Conservation (phyloP, 1,284 basidiomycete genomes). For the Paramarasmius palmivorus region DNA sequence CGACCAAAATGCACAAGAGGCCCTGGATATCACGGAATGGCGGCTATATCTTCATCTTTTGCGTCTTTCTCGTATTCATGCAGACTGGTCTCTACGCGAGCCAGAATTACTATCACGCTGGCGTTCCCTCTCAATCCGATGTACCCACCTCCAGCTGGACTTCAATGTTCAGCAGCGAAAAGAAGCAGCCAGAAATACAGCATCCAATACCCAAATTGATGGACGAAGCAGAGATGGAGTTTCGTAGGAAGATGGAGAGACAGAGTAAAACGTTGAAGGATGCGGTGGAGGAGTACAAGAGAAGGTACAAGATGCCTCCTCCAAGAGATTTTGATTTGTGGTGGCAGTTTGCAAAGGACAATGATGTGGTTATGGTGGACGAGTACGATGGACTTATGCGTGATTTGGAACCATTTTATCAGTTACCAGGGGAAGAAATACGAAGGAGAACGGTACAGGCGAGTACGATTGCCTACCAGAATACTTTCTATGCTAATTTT, state of each 20-base stretch:
- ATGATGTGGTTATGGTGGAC: conserved; percentile 82
- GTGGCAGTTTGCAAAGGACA: conserved; percentile 79
- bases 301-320: conserved; percentile 76
- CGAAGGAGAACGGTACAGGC: conserved; percentile 72
- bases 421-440: conserved; percentile 71
- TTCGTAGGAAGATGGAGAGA: conserved; percentile 59
- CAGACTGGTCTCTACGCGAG: conserved; percentile 52
- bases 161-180: conserved; percentile 9
- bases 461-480: conserved; percentile 19
- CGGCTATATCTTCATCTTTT: conserved; percentile 41
- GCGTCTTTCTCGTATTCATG: conserved; percentile 54
- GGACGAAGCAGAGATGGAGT: conserved; percentile 72
- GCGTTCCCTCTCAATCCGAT: conserved; percentile 9
- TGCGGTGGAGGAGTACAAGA: conserved; percentile 79
- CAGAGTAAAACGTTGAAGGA: conserved; percentile 78
- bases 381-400: conserved; percentile 85
- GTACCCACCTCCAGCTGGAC: conserved; percentile 1
- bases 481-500: conserved; percentile 5
- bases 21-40: neutral
- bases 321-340: conserved; percentile 89
- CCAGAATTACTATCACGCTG: conserved; percentile 15
- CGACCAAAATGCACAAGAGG: neutral
- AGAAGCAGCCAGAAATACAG: neutral
- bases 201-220: conserved; percentile 87
- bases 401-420: conserved; percentile 84